These are phyloP conservation scores for Clavispora carvajalis DNA, from an alignment of 805 yeast species.

Conservation along the genomic window DNA sequence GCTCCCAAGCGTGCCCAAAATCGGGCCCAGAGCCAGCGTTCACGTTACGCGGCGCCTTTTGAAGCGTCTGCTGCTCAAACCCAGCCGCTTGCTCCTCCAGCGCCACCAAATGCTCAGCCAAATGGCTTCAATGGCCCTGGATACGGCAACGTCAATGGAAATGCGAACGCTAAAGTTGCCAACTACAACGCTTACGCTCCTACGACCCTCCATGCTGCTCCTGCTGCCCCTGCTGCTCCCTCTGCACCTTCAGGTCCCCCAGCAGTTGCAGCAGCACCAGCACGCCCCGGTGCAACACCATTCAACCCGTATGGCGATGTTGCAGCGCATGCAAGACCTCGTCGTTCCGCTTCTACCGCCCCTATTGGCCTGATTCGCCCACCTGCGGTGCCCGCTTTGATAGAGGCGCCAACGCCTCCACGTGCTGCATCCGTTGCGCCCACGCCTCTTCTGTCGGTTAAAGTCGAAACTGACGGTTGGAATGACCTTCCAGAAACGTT, in stretches of 20 bases:
- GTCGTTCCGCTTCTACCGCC: background rate
- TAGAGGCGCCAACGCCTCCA: conserved; percentile 10
- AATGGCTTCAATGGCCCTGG: background rate
- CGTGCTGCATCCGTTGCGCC: conserved; percentile 3
- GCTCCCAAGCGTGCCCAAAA: background rate
- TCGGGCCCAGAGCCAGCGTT: background rate
- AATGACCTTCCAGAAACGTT: conserved; percentile 59
- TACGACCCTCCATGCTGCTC: conserved; percentile 12
- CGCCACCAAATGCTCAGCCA: background rate
- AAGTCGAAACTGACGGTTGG: conserved; percentile 62
- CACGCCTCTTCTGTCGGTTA: conserved; percentile 19
- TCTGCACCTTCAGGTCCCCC: background rate
- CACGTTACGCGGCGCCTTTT: background rate
- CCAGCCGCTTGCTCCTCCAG: background rate
- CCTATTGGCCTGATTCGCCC: conserved; percentile 5
- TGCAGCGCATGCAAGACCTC: background rate
- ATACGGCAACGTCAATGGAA: too few relatives aligned
- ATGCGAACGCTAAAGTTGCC: background rate
- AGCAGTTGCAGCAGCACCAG: background rate
- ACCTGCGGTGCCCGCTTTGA: conserved; percentile 4
- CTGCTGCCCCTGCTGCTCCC: conserved; percentile 7
- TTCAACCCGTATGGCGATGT: conserved; percentile 5
- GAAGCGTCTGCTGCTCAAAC: background rate
- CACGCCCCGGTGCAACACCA: conserved; percentile 1
- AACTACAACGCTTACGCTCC: background rate